Percentiles rank a stretch among this genome's conserved stretches.
These are phyloP conservation scores for Barbarea vulgaris DNA, from an alignment of 345 rosid genomes.

Conservation along the genomic window DNA sequence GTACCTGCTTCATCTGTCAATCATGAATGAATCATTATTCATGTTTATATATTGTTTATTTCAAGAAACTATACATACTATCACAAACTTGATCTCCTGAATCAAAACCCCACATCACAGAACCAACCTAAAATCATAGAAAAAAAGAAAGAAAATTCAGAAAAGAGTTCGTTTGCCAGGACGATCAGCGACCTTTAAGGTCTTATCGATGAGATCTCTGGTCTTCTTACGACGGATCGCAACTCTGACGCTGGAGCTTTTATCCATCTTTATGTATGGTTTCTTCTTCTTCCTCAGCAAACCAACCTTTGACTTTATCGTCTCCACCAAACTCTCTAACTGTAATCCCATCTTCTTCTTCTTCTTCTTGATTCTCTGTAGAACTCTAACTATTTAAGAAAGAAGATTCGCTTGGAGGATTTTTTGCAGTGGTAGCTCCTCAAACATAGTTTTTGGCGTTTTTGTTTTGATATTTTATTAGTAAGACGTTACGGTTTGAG, in stretches of 20 bases:
- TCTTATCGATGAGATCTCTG: slow-evolving; percentile 71
- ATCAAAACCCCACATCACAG: neutral
- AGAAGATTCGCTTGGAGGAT: neutral
- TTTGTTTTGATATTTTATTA: slow-evolving; percentile 9
- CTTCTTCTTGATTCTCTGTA: neutral
- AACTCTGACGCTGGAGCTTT: slow-evolving; percentile 89
- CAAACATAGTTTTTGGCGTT: slow-evolving; percentile 1
- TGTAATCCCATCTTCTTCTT: slow-evolving; percentile 60
- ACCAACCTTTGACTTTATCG: slow-evolving; percentile 86
- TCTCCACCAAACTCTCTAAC: slow-evolving; percentile 73
- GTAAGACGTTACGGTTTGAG: slow-evolving; percentile 2
- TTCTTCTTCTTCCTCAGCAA: slow-evolving; percentile 61
- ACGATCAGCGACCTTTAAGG: slow-evolving; percentile 73
- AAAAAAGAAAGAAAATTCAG: slow-evolving; percentile 9
- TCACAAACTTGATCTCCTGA: slow-evolving; percentile 15
- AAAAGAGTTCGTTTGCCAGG: slow-evolving; percentile 65
- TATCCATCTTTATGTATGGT: slow-evolving; percentile 85
- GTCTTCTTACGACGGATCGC: slow-evolving; percentile 96
- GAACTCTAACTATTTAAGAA: neutral
- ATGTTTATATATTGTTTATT: neutral
- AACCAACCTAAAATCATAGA: neutral
- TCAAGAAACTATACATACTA: slow-evolving; percentile 24
- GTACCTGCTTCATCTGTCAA: neutral
- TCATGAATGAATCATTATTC: neutral
- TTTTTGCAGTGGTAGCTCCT: slow-evolving; percentile 7